These are phyloP conservation scores for Solanum clarkiae DNA, from an alignment of 257 asterid genomes.

Conservation along the genomic window DNA sequence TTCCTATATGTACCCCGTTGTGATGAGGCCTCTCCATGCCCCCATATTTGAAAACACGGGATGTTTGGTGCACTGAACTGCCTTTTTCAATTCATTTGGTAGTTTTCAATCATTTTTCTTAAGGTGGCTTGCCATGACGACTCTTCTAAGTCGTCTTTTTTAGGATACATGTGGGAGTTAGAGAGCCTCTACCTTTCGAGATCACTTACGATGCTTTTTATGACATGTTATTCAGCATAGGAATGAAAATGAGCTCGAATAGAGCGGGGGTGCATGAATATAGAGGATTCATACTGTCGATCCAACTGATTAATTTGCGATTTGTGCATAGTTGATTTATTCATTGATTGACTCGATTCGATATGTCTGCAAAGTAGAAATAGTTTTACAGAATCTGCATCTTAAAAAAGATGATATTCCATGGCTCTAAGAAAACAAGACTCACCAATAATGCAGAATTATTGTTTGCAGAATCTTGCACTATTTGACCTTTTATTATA, in stretches of 20 bases:
- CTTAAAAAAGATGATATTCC: background rate
- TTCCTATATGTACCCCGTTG: background rate
- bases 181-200: background rate
- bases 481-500: background rate
- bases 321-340: background rate
- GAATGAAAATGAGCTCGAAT: background rate
- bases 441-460: background rate
- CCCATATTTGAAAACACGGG: background rate
- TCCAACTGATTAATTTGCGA: background rate
- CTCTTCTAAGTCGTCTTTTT: background rate
- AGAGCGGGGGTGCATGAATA: background rate
- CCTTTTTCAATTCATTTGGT: background rate
- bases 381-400: background rate
- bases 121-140: background rate
- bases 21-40: background rate
- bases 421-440: background rate
- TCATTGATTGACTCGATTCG: background rate
- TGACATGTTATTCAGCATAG: background rate
- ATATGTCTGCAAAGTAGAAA: background rate
- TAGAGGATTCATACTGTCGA: background rate
- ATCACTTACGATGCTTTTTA: background rate
- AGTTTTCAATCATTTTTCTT: background rate
- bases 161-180: background rate
- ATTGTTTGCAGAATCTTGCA: background rate
- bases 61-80: background rate